Evolutionary conservation across 108 stramenopile species (phyloP).

Genomic region (Pelagomonas calceolata): DNA sequence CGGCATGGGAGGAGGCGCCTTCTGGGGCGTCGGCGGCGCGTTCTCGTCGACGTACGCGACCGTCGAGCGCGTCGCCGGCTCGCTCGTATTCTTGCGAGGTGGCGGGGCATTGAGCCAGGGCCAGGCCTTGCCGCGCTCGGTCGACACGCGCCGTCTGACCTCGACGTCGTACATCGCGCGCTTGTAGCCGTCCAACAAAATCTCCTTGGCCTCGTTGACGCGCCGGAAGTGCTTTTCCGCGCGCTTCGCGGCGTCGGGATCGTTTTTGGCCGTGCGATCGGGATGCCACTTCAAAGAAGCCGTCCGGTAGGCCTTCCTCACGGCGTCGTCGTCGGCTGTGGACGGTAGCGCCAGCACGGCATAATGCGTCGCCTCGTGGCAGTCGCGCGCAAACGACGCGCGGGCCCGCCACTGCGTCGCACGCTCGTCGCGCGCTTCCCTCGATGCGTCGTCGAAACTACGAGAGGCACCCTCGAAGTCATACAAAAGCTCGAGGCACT

Average conservation of each 20-base stretch:
- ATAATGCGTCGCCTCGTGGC: constrained; percentile 4
- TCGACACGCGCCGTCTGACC: background rate
- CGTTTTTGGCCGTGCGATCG: constrained; percentile 16
- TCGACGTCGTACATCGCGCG: constrained; percentile 14
- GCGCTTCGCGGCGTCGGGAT: background rate
- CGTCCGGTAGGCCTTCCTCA: constrained; percentile 20
- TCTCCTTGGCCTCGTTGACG: constrained; percentile 5
- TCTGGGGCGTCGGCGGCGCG: too few species aligned
- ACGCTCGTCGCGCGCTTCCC: too few species aligned
- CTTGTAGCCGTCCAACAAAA: constrained; percentile 11
- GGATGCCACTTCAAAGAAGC: constrained; percentile 30
- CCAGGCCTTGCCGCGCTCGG: background rate
- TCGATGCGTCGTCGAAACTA: constrained; percentile 5
- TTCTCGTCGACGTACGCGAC: too few species aligned
- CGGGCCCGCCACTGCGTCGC: constrained; percentile 4
- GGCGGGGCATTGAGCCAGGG: background rate
- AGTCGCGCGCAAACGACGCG: background rate
- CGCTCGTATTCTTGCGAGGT: background rate
- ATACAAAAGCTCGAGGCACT: constrained; percentile 9
- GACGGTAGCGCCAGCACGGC: constrained; percentile 1
- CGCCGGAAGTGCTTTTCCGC: background rate
- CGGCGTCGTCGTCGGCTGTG: background rate
- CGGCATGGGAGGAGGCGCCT: too few species aligned
- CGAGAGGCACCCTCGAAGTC: constrained; percentile 3
- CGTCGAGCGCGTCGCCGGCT: too few species aligned